Evolutionary conservation across 2,329 filamentous ascomycete species (phyloP), one percentile per base, ranked within the genome.

Genomic region (Arthrinium puccinioides): DNA sequence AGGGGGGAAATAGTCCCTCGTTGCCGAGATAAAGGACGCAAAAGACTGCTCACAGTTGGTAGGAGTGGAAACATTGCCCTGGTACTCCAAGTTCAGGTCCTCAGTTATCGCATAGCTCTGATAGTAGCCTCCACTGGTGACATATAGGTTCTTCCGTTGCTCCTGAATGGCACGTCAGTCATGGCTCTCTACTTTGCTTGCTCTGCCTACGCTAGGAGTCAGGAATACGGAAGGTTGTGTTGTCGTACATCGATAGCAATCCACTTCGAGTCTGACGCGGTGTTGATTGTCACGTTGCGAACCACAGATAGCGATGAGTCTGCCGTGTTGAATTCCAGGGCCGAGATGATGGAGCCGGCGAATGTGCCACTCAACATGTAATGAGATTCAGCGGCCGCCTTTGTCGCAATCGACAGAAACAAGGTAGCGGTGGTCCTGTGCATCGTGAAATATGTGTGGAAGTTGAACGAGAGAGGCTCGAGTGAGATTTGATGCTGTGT

Each of bases 241-340:
- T n/a, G n/a, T n/a, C 47, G 31, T 37, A 49, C 51, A 43, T 52
- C 51, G 8, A 51, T 32, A 6, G 46, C 37, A 25, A 53, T 49
- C 48, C 41, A 52, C 25, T 44, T 48, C 13, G 40, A 44, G 24
- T 32, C 37, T 6, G 9, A n/a, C 1, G 38, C 32, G 5, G 41
- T 40, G 18, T 43, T 39, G n/a, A 45, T 42, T 6, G 44, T 45
- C 21, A 46, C 46, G 32, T 48, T 52, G 18, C 46, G 47, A 10
- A 42, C 44, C 21, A 52, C 32, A 5, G 44, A 45, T 10, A 53
- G 46, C 13, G 45, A 38, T 5, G 45, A 42, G 3, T 44, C 37
- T 19, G 51, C 11, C 54, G 63, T 30, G 47, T 63, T 27, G 44
- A 56, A 43, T 37, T 56, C 8, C 50, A 63, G 14, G n/a, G 38